Conservation (phyloP, 2,329 filamentous ascomycete species). For the Laburnicola sp. region DNA sequence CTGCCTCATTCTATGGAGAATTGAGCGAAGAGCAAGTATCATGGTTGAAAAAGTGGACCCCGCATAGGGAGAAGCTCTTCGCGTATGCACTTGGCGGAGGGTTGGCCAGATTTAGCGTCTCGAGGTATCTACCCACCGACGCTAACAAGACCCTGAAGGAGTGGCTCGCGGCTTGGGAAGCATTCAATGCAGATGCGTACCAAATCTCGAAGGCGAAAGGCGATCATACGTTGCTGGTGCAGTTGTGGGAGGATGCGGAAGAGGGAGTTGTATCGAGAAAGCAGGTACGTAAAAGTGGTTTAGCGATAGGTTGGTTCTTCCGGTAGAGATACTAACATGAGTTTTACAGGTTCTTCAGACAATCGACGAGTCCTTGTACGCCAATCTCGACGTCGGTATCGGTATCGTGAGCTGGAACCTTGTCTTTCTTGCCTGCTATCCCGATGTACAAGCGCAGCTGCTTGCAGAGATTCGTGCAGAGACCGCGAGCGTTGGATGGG, state of each 20-base stretch:
- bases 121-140: slow-evolving; percentile 30
- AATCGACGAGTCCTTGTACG: slow-evolving; percentile 52
- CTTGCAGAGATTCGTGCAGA: too few relatives aligned
- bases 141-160: slow-evolving; percentile 23
- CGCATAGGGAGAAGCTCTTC: slow-evolving; percentile 40
- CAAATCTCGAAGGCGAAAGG: not conserved
- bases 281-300: slow-evolving; percentile 10
- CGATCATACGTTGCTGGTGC: not conserved
- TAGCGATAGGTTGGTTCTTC: too few relatives aligned
- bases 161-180: slow-evolving; percentile 15
- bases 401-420: slow-evolving; percentile 50
- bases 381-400: slow-evolving; percentile 53
- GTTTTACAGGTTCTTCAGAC: slow-evolving; percentile 36
- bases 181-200: slow-evolving; percentile 39
- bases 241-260: not conserved
- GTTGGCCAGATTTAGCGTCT: slow-evolving; percentile 30
- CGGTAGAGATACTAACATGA: too few relatives aligned
- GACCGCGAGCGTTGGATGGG: too few relatives aligned
- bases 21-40: slow-evolving; percentile 25
- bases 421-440: slow-evolving; percentile 45
- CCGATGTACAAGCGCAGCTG: not conserved
- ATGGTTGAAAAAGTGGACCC: slow-evolving; percentile 27
- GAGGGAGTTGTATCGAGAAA: not conserved
- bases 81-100: slow-evolving; percentile 43
- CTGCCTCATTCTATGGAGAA: slow-evolving; percentile 44